Evolutionary conservation across 2,329 filamentous ascomycete species (phyloP), one percentile per base, ranked within the genome.

Genomic region (Pseudogymnoascus sp.): DNA sequence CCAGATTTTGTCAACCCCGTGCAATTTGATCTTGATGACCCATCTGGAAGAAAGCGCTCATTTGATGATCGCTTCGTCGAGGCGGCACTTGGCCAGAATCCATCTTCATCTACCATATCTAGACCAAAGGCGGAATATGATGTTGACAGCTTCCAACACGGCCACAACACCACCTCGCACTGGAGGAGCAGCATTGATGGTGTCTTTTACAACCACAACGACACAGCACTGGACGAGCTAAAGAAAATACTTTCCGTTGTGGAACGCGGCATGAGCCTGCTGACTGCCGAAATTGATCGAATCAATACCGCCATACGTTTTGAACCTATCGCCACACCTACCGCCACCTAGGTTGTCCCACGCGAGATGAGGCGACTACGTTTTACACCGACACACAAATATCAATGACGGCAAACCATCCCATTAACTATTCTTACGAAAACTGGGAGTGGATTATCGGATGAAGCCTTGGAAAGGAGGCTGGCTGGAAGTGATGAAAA

Each of bases 51-150:
- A 2, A 59, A 66, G 28, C 64, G 66, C 21, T 69, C 66, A 4
- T 72, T 74, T 41, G 72, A 74, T 61, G 67, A 71, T 52, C 67
- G 72, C 28, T 74, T 74, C 38, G 71, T 74, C 4, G 69, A 72
- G 55, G 69, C 70, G 5, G 71, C 71, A 1, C 58, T 71, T 33
- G 61, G 61, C 12, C 64, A 64, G n/a, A 58, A 16, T 61, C 25
- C 33, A 18, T 59, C 37, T 45, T 21, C 28, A 28, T 49, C 60
- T 59, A 35, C 31, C 6, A 18, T 31, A 14, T 23, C 21, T 12
- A 33, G 5, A 33, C 28, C 28, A 11, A 61, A 23, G 37, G 35
- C 61, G 25, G 63, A 65, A 12, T 73, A 71, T 55, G 71, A 72
- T 58, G 68, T 68, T 3, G 69, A 73, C 41, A 66, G 67, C 2